These are phyloP conservation scores for Raphanus raphanistrum DNA, from an alignment of 345 rosid species.

Conservation along the genomic window DNA sequence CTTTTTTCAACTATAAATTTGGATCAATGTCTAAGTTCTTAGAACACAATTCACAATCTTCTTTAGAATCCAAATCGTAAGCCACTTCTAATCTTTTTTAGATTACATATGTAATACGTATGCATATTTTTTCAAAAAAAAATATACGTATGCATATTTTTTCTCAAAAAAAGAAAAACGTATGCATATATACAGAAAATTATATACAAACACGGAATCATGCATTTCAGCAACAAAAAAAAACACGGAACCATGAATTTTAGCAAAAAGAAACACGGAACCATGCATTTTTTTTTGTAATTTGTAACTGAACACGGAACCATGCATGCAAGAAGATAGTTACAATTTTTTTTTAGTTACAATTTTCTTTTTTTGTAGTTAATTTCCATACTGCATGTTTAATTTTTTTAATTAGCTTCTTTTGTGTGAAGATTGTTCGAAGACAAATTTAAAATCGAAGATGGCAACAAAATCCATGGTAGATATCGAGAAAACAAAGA, in stretches of 20 bases:
- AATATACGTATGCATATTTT: background rate
- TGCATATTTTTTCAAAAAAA: no score
- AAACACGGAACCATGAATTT: no score
- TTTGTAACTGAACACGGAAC: background rate
- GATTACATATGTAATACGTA: background rate
- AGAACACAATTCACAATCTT: constrained; percentile 24
- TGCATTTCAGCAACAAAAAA: background rate
- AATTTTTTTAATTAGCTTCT: background rate
- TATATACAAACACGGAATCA: constrained; percentile 2
- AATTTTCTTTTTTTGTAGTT: background rate
- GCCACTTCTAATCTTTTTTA: constrained; percentile 8
- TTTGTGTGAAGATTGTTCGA: background rate
- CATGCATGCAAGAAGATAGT: constrained; percentile 13
- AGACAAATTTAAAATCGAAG: background rate
- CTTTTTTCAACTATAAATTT: constrained; percentile 21
- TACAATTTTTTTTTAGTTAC: background rate
- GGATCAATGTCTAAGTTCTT: constrained; percentile 11
- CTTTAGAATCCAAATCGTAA: constrained; percentile 25
- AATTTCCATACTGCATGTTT: background rate
- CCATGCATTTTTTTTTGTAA: no score
- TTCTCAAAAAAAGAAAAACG: background rate
- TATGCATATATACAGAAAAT: background rate
- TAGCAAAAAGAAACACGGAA: no score
- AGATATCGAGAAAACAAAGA: background rate
- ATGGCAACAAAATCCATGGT: constrained; percentile 13